These are phyloP conservation scores for Candida multigemmis DNA, from an alignment of 805 yeast species.

Conservation along the genomic window DNA sequence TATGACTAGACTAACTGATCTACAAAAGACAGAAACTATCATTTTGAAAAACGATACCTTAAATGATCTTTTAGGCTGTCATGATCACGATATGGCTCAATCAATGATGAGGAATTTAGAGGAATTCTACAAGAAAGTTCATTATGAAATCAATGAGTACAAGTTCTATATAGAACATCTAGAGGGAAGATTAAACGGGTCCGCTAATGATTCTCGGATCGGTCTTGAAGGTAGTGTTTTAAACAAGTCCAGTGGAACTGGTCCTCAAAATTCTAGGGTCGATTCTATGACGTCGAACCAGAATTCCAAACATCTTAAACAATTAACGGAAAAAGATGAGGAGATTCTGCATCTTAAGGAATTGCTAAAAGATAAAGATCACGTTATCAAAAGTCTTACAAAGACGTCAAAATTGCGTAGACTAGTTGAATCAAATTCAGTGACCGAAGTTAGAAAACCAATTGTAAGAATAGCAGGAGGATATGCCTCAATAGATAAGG, in stretches of 20 bases:
- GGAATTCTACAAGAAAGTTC: slow-evolving; percentile 37
- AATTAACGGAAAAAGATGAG: slow-evolving; percentile 51
- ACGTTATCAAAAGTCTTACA: slow-evolving; percentile 65
- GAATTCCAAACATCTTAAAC: too few relatives aligned
- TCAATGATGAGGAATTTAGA: slow-evolving; percentile 38
- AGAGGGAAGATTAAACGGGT: slow-evolving; percentile 45
- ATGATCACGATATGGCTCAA: slow-evolving; percentile 28
- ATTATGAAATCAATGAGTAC: slow-evolving; percentile 48
- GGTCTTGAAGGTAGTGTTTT: too few relatives aligned
- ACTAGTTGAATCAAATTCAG: slow-evolving; percentile 25
- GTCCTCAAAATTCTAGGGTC: slow-evolving; percentile 11
- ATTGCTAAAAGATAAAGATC: slow-evolving; percentile 62
- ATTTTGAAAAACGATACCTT: slow-evolving; percentile 51
- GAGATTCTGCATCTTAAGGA: slow-evolving; percentile 60
- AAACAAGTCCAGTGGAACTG: too few relatives aligned
- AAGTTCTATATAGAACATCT: slow-evolving; percentile 51
- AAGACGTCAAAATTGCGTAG: slow-evolving; percentile 54
- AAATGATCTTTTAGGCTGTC: slow-evolving; percentile 46
- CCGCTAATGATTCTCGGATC: too few relatives aligned
- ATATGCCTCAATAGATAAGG: too few relatives aligned
- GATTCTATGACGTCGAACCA: too few relatives aligned
- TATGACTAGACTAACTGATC: slow-evolving; percentile 53
- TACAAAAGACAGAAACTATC: slow-evolving; percentile 47
- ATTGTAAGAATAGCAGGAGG: too few relatives aligned
- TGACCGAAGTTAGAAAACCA: too few relatives aligned